phyloP scores from a whole-genome alignment of 2,329 filamentous ascomycete species.

The Pochonia chlamydosporia region DNA sequence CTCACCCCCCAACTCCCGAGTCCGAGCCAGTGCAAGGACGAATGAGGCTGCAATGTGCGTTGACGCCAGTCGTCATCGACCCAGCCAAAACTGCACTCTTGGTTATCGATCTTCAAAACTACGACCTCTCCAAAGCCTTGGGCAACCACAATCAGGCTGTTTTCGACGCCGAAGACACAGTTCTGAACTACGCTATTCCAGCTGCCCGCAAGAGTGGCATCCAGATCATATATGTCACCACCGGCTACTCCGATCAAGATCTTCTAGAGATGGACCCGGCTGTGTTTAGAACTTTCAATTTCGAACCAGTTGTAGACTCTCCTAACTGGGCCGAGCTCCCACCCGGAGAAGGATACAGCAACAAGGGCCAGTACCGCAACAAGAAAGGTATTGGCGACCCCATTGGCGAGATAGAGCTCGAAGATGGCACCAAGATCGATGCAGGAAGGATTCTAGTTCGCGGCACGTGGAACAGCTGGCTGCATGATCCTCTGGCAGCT shows the following conservation, averaged over 20 bases:
- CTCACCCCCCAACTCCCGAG: no score
- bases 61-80: no score
- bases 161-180: neutral
- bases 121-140: neutral
- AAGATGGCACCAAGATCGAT: conserved; percentile 1
- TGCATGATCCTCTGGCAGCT: neutral
- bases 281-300: neutral
- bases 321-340: no score
- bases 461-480: neutral
- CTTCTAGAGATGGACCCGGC: neutral
- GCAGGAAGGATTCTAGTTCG: neutral
- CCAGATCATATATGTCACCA: conserved; percentile 4
- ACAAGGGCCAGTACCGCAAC: no score
- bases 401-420: neutral
- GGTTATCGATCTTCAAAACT: conserved; percentile 1
- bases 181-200: conserved; percentile 1
- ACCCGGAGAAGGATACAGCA: neutral
- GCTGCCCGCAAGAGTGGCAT: conserved; percentile 4
- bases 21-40: no score
- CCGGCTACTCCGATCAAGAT: conserved; percentile 1
- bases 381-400: neutral
- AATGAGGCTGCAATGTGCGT: no score
- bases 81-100: conserved; percentile 2
- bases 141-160: neutral
- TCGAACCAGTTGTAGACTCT: no score